Evolutionary conservation across 495 filamentous ascomycete species (phyloP).

Genomic region (Xylaria curta): DNA sequence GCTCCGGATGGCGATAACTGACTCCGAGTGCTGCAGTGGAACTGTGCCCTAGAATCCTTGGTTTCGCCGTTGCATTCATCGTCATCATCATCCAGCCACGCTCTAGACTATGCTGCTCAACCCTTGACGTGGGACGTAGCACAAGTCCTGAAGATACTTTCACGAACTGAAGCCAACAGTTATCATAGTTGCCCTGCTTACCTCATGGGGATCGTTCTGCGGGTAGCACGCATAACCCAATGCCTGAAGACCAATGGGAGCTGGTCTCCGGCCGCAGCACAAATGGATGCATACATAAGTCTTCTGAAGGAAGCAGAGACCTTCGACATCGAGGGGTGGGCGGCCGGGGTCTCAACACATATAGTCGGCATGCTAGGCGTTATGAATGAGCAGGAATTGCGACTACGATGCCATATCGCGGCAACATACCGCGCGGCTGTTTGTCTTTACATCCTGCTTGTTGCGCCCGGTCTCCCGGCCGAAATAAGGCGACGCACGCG

Average conservation of each 20-base stretch:
- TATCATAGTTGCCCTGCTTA: slow-evolving; percentile 54
- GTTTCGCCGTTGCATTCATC: slow-evolving; percentile 42
- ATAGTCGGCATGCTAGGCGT: slow-evolving; percentile 31
- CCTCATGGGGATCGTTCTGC: slow-evolving; percentile 47
- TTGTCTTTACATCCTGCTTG: slow-evolving; percentile 46
- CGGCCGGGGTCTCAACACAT: slow-evolving; percentile 38
- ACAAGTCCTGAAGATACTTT: slow-evolving; percentile 44
- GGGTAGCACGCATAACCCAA: slow-evolving; percentile 42
- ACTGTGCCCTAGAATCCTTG: slow-evolving; percentile 42
- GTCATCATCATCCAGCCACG: slow-evolving; percentile 17
- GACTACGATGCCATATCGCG: slow-evolving; percentile 50
- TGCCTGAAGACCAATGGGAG: slow-evolving; percentile 19
- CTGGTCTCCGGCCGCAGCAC: slow-evolving; percentile 22
- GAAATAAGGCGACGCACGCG: slow-evolving; percentile 18
- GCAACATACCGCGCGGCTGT: slow-evolving; percentile 53
- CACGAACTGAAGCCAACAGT: slow-evolving; percentile 51
- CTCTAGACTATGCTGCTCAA: slow-evolving; percentile 15
- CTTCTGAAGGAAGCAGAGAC: slow-evolving; percentile 41
- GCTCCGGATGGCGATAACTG: too few species aligned
- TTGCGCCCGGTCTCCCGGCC: slow-evolving; percentile 32
- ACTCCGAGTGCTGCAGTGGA: too few species aligned
- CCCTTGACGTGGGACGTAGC: slow-evolving; percentile 30
- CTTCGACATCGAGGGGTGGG: slow-evolving; percentile 48
- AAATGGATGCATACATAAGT: slow-evolving; percentile 32
- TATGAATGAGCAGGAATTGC: slow-evolving; percentile 39